A percentile compares a stretch with the other conserved stretches of the same genome.
phyloP scores from a whole-genome alignment of 2,329 filamentous ascomycete species.

The Trichoderma sp. region DNA sequence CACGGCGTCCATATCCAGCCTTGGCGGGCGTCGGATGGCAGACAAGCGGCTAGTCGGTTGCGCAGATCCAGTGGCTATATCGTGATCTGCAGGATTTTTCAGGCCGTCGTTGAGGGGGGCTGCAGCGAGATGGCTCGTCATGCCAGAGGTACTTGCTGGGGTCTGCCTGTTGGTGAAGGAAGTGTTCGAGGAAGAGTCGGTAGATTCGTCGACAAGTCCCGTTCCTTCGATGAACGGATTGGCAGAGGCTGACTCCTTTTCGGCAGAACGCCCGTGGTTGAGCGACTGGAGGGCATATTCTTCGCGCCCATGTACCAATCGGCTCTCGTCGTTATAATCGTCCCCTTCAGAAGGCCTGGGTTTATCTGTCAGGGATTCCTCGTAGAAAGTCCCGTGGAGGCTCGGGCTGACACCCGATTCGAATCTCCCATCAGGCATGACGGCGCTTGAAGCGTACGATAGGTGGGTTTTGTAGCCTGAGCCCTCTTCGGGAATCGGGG shows the following conservation, averaged over 20 bases:
- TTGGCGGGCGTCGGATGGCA: conserved; percentile 66
- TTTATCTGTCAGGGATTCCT: conserved; percentile 53
- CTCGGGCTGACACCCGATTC: conserved; percentile 46
- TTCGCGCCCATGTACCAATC: conserved; percentile 1
- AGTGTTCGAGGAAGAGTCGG: conserved; percentile 49
- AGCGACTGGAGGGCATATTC: conserved; percentile 12
- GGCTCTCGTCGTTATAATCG: conserved; percentile 19
- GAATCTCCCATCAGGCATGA: conserved; percentile 69
- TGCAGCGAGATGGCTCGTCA: conserved; percentile 33
- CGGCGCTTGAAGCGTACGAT: conserved; percentile 72
- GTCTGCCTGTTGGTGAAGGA: conserved; percentile 38
- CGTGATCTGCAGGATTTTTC: conserved; percentile 47
- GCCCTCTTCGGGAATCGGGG: conserved; percentile 75
- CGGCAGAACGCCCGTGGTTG: neutral
- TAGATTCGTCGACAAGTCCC: conserved; percentile 50
- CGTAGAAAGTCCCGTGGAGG: conserved; percentile 54
- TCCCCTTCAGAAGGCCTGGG: conserved; percentile 37
- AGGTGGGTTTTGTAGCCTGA: conserved; percentile 59
- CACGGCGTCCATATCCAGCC: conserved; percentile 80
- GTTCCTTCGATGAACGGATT: conserved; percentile 23
- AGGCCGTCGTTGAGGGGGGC: conserved; percentile 53
- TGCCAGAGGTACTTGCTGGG: conserved; percentile 29
- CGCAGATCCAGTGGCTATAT: conserved; percentile 37
- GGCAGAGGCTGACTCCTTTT: neutral
- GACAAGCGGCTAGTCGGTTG: conserved; percentile 51